These are phyloP conservation scores for Ogataea pini DNA, from an alignment of 805 yeast genomes.

Conservation along the genomic window DNA sequence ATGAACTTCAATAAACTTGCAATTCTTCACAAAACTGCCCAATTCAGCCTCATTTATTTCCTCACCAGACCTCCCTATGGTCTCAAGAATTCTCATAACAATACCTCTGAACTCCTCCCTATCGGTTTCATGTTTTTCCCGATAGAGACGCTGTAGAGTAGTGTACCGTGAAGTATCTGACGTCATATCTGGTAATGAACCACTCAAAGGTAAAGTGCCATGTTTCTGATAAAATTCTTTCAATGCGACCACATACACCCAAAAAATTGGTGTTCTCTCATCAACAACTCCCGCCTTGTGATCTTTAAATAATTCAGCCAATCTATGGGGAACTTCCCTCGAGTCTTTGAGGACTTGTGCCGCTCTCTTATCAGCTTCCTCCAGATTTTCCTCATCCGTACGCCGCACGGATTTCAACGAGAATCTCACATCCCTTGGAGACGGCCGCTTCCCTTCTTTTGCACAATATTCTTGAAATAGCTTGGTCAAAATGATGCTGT, in stretches of 20 bases:
- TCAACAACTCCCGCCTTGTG: constrained; percentile 25
- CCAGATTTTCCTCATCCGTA: constrained; percentile 39
- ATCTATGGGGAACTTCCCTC: constrained; percentile 33
- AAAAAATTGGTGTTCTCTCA: constrained; percentile 45
- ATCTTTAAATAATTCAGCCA: constrained; percentile 29
- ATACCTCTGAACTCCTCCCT: constrained; percentile 36
- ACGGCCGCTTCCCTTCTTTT: constrained; percentile 26
- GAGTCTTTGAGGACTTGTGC: constrained; percentile 44
- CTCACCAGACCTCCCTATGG: constrained; percentile 31
- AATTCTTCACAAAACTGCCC: constrained; percentile 61
- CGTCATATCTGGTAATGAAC: constrained; percentile 86
- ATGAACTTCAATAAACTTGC: constrained; percentile 51
- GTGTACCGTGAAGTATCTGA: constrained; percentile 52
- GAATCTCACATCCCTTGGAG: constrained; percentile 23
- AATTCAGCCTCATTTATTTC: constrained; percentile 40
- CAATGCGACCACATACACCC: constrained; percentile 63
- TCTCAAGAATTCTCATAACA: constrained; percentile 31
- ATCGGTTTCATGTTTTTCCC: constrained; percentile 53
- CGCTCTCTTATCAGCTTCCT: constrained; percentile 40
- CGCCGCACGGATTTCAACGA: constrained; percentile 13
- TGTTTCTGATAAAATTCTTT: constrained; percentile 46
- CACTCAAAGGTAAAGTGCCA: constrained; percentile 64
- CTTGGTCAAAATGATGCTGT: constrained; percentile 58
- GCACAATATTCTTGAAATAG: constrained; percentile 46
- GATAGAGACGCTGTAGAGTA: constrained; percentile 1